Evolutionary conservation across 306 rosid species (phyloP).

Genomic region (Crataegus laevigata): DNA sequence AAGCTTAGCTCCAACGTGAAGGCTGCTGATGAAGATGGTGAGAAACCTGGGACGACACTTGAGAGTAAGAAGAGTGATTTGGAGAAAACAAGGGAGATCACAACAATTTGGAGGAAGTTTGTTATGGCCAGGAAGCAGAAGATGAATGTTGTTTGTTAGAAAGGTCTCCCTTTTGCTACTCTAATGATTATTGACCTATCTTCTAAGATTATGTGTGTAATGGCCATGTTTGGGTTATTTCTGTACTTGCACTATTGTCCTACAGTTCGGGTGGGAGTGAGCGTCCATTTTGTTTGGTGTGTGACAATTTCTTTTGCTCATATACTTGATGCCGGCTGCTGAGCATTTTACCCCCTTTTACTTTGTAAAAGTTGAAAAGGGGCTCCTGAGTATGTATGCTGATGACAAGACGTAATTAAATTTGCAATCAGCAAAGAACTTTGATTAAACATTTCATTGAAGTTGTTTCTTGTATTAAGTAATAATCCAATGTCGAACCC

Average conservation of each 20-base stretch:
- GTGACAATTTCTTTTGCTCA: background rate
- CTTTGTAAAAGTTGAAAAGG: background rate
- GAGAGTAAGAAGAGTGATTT: conserved; percentile 40
- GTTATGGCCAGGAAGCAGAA: conserved; percentile 60
- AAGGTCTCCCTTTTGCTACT: background rate
- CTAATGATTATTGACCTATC: background rate
- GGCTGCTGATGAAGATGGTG: background rate
- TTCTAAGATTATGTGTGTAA: background rate
- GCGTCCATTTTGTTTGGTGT: background rate
- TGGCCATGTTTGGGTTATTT: background rate
- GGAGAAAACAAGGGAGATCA: conserved; percentile 65
- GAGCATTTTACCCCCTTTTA: background rate
- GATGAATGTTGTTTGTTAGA: conserved; percentile 61
- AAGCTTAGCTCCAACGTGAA: conserved; percentile 22
- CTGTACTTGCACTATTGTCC: background rate
- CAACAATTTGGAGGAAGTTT: conserved; percentile 72
- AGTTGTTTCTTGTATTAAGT: too few relatives aligned
- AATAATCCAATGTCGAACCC: too few relatives aligned
- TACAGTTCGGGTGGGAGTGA: background rate
- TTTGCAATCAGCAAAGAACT: too few relatives aligned
- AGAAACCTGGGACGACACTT: background rate
- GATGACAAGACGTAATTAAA: background rate
- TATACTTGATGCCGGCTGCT: background rate
- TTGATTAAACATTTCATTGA: too few relatives aligned
- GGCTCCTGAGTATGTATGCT: background rate